Evolutionary conservation across 768 basidiomycete genomes (phyloP).

Genomic region (Cystoderma amianthinum): DNA sequence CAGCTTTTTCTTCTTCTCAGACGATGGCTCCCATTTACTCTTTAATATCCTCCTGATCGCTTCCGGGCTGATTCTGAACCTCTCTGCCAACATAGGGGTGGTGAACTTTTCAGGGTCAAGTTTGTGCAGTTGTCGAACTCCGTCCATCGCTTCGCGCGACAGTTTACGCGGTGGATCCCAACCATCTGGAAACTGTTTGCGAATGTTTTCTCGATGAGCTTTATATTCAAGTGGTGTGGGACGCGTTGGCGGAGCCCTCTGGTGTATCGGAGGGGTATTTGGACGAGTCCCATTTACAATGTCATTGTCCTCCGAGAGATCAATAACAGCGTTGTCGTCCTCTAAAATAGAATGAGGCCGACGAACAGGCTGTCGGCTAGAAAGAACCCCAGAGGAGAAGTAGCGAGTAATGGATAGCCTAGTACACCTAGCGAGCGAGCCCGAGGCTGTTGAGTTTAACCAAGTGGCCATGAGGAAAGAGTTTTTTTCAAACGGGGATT

Average conservation of each 20-base stretch:
- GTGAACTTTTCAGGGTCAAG: constrained; percentile 59
- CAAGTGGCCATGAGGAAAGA: background rate
- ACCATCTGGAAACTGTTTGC: constrained; percentile 50
- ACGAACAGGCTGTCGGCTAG: constrained; percentile 2
- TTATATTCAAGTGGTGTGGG: constrained; percentile 43
- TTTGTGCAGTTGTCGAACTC: constrained; percentile 58
- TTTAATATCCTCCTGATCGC: constrained; percentile 74
- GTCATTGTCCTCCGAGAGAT: constrained; percentile 47
- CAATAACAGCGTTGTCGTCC: constrained; percentile 35
- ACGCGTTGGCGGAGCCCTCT: constrained; percentile 26
- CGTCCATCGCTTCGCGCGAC: constrained; percentile 80
- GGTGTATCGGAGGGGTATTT: constrained; percentile 26
- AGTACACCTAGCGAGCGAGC: background rate
- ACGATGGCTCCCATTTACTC: constrained; percentile 62
- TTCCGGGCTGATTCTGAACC: constrained; percentile 77
- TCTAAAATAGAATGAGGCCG: constrained; percentile 39
- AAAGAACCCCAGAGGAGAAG: background rate
- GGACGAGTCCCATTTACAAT: constrained; percentile 35
- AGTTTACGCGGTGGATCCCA: constrained; percentile 80
- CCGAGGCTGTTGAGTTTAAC: background rate
- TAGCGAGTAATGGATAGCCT: background rate
- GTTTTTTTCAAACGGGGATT: background rate
- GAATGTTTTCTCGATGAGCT: constrained; percentile 43
- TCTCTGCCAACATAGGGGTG: constrained; percentile 62
- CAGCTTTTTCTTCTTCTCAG: constrained; percentile 41